Base-by-base conservation (phyloP, 805 yeast genomes). In the Zygoascus flipseniorum region DNA sequence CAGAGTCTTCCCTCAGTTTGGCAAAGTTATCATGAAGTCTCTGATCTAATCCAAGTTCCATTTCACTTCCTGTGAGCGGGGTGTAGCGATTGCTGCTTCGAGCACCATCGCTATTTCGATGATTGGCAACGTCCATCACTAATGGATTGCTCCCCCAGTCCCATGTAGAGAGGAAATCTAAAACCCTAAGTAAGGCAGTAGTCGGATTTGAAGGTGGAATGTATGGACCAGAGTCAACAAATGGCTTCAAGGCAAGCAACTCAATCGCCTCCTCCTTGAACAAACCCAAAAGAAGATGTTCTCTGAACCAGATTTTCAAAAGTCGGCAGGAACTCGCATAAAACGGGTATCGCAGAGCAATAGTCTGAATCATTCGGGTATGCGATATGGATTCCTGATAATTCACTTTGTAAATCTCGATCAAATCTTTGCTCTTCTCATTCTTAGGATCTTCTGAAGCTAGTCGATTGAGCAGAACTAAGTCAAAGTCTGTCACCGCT, bases 101-200 rank as follows among this genome's bases (percentile, higher is more conserved):
- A 16, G 41, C n/a, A 13, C 32, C 49, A 31, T 28, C 41, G 2
- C 26, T 18, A 16, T 37, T 14, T 2, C 3, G 9, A 32, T 46
- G 41, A 11, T 23, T 41, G 32, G 35, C 51, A 10, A 35, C 44
- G 35, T 93, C 97, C 56, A 93, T 70, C 52, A 90, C 79, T 56
- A 93, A 70, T 0, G 96, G 85, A 47, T 85, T 89, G 57, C 86
- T 95, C 61, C 80, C 85, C 99, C 99, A 93, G 67, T 93, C 89
- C 99, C 99, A 93, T 44, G 70, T 70, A 26, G 95, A 77, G 46
- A 93, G 67, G 62, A 85, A 86, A 47, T 79, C 73, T 41, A 93
- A 66, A 11, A 83, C 77, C 55, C 93, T 82, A 54, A 87, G 71
- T 65, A 93, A 89, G 5, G 96, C 99, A 52, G 85, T 77, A 57